Evolutionary conservation across 441 rosid genomes (phyloP).

Genomic region (Cnidoscolus chayamansa): DNA sequence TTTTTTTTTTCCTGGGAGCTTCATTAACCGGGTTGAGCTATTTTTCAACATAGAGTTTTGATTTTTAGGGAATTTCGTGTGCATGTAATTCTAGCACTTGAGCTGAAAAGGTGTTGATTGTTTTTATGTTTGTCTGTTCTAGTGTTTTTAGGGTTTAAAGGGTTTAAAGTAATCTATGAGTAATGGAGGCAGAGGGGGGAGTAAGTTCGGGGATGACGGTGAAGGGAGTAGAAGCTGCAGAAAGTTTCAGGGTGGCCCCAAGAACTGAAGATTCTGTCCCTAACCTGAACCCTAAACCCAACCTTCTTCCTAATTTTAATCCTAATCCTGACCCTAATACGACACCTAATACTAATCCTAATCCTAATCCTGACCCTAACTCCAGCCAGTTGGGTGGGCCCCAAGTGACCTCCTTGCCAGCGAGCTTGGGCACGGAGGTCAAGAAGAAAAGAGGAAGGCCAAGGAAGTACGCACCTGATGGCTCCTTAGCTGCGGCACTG

Average conservation of each 20-base stretch:
- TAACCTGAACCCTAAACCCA: background rate
- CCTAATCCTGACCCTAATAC: constrained; percentile 5
- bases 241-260: constrained; percentile 48
- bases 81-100: constrained; percentile 21
- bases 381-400: constrained; percentile 21
- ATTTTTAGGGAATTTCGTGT: constrained; percentile 5
- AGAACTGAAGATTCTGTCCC: constrained; percentile 44
- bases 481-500: constrained; percentile 42
- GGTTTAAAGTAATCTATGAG: constrained; percentile 32
- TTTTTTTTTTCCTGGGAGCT: constrained; percentile 14
- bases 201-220: constrained; percentile 43
- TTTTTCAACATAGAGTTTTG: constrained; percentile 12
- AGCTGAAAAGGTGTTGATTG: constrained; percentile 22
- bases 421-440: constrained; percentile 24
- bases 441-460: constrained; percentile 95
- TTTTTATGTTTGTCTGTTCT: constrained; percentile 33
- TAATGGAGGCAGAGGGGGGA: constrained; percentile 66
- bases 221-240: constrained; percentile 53
- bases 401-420: constrained; percentile 4
- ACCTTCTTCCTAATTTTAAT: background rate
- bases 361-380: constrained; percentile 9
- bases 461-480: constrained; percentile 76
- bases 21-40: constrained; percentile 11
- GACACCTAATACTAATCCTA: constrained; percentile 6
- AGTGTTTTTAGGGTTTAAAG: constrained; percentile 37